Conservation (phyloP, 352 stramenopile species). For the Globisporangium acanthophoron region DNA sequence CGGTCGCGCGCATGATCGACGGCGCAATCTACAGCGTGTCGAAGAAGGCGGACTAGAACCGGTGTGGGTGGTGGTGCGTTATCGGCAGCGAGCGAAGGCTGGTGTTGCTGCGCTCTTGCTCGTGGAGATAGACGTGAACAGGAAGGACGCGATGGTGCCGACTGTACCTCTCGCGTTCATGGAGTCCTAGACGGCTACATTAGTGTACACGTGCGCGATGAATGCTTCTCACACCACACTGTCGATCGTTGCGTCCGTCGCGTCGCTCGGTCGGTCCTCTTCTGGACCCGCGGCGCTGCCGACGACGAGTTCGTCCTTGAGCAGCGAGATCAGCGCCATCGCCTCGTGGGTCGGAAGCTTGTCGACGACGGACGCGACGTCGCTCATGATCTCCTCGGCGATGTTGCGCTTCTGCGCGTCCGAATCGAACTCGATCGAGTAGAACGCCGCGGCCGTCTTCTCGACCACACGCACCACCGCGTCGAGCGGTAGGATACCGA, state of each 20-base stretch:
- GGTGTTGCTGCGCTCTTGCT: too few species aligned
- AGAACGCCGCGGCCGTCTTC: conserved; percentile 49
- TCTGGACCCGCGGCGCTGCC: neutral
- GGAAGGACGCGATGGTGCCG: neutral
- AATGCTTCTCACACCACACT: neutral
- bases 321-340: conserved; percentile 37
- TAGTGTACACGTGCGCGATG: neutral
- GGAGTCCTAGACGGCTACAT: neutral
- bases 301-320: conserved; percentile 42
- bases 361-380: conserved; percentile 51
- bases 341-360: conserved; percentile 48
- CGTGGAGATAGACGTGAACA: neutral
- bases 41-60: conserved; percentile 78
- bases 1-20: conserved; percentile 84
- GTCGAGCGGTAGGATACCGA: conserved; percentile 42
- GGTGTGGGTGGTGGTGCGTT: neutral
- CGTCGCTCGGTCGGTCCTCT: neutral
- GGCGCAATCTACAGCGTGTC: conserved; percentile 86
- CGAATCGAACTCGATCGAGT: conserved; percentile 62
- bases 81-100: neutral
- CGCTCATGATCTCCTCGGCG: conserved; percentile 51
- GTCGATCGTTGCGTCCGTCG: neutral
- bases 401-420: conserved; percentile 42
- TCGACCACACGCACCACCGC: conserved; percentile 57
- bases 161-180: neutral